Base-by-base conservation (phyloP, 768 basidiomycete species). In the Leucosporidium creatinivorum region DNA sequence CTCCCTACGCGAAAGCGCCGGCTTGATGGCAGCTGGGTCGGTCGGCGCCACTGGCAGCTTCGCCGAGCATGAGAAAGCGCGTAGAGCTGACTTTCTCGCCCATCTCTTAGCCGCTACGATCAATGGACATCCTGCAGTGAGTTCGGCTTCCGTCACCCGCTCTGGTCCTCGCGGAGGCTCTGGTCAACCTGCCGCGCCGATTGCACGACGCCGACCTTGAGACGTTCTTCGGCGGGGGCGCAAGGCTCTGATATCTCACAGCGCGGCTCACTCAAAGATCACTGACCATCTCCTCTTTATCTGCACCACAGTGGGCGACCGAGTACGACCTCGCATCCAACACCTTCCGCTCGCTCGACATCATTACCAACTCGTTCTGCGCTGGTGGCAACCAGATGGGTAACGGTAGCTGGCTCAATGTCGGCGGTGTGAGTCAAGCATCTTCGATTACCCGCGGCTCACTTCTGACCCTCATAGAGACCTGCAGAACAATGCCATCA, bases 281-380 rank as follows among this genome's bases (percentile, higher is more conserved):
- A 33, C 50, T 61, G 79, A 79, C 26, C 33, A 33, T 33, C 10
- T 44, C n/a, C 8, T 8, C 39, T n/a, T 4, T 1, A 36, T 23
- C 26, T 56, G 30, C 7, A 19, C n/a, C 36, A 21, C 56, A 57
- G 33, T 80, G 80, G 80, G 80, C 77, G 17, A 74, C 75, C 75
- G 83, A 83, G 78, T 90, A 85, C 79, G 80, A 84, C 13, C 76
- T 87, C 28, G 79, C 78, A 26, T 80, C 81, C 4, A 85, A 86
- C 73, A 73, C 73, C 2, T 86, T 84, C 63, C 83, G 87, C 19
- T 73, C 88, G 1, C 86, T 90, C 86, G 87, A 92, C 74, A 82
- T 86, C 39, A 70, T 84, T 54, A 88, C 88, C 19, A 92, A 93
- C 79, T 44, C 69, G 25, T 74, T 74, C 52, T 52, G 68, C 61